Evolutionary conservation across 345 rosid species (phyloP), one percentile per base, ranked within the genome.

Genomic region (Brassica carinata): DNA sequence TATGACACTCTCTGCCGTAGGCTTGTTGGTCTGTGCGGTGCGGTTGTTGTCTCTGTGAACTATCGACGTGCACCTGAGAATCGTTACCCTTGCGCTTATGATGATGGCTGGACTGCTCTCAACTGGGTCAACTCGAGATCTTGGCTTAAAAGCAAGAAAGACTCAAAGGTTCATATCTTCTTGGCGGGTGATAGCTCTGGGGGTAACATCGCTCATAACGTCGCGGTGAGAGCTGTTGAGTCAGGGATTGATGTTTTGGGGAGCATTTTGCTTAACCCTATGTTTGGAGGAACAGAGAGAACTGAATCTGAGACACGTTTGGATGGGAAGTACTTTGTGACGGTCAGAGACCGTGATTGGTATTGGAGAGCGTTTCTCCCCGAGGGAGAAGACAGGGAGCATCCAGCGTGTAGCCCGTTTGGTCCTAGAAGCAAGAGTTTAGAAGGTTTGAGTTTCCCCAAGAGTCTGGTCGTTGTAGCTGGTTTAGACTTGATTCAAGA

Each of bases 161-260:
- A 88, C 75, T 84, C 92, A 0, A 90, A 90, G 82, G 93, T 88
- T 84, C 92, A 87, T 80, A 81, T 91, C 29, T 94, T 84, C 84
- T 84, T 94, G 82, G 97, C 92, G 1, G 98, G 97, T 38, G 98
- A 94, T 82, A 94, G 98, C 81, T 91, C 96, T 2, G 98, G 98
- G 1, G 98, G 98, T 63, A 94, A 94, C 83, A 94, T 94, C 7
- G 95, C 66, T 0, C 97, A 94, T 77, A 87, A 92, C 73, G 98
- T 94, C 43, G 97, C 97, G 34, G 55, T 84, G 51, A 88, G 87
- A 77, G 98, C 97, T 0, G 77, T 81, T 4, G 95, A 91, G 79
- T 86, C 89, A 0, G 97, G 90, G 58, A 84, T 90, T 7, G 75
- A 85, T 17, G 81, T 92, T 3, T 76, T 90, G 64, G 97, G 97